These are phyloP conservation scores for Cardiospermum halicacabum DNA, from an alignment of 345 rosid species.

Conservation along the genomic window DNA sequence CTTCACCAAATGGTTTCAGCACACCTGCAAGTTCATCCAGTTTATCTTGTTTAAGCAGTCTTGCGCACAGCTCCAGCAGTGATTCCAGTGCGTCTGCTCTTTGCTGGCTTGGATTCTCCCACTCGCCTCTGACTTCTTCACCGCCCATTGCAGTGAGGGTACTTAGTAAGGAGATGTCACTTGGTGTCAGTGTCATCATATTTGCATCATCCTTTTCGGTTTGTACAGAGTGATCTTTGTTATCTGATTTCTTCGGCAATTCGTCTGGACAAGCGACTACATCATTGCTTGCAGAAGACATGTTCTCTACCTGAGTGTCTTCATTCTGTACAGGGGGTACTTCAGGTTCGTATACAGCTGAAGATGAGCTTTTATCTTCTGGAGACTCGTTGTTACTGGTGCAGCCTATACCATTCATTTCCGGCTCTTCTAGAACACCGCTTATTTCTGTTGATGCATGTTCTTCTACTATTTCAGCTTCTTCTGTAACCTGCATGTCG, in stretches of 20 bases:
- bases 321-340: constrained; percentile 26
- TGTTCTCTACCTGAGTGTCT: constrained; percentile 24
- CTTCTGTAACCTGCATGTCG: constrained; percentile 23
- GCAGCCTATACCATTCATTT: constrained; percentile 17
- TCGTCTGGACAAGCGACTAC: constrained; percentile 19
- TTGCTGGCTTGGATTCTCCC: constrained; percentile 63
- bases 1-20: constrained; percentile 90
- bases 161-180: constrained; percentile 50
- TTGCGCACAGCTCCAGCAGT: constrained; percentile 83
- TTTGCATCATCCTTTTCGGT: constrained; percentile 32
- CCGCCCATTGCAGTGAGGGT: constrained; percentile 42
- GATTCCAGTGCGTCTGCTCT: constrained; percentile 93
- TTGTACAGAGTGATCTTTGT: constrained; percentile 16
- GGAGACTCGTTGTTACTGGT: constrained; percentile 13
- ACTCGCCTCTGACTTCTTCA: constrained; percentile 38
- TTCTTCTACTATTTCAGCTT: constrained; percentile 26
- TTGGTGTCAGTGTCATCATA: constrained; percentile 29
- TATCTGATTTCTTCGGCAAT: constrained; percentile 23
- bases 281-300: constrained; percentile 29
- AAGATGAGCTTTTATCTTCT: constrained; percentile 24
- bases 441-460: no score
- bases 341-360: constrained; percentile 23
- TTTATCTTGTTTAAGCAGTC: constrained; percentile 83
- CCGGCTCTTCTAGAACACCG: constrained; percentile 21
- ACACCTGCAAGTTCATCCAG: constrained; percentile 83